Percentiles rank a stretch among this genome's conserved stretches.
These are phyloP conservation scores for Termitomyces sp. DNA, from an alignment of 768 basidiomycete species.

Conservation along the genomic window DNA sequence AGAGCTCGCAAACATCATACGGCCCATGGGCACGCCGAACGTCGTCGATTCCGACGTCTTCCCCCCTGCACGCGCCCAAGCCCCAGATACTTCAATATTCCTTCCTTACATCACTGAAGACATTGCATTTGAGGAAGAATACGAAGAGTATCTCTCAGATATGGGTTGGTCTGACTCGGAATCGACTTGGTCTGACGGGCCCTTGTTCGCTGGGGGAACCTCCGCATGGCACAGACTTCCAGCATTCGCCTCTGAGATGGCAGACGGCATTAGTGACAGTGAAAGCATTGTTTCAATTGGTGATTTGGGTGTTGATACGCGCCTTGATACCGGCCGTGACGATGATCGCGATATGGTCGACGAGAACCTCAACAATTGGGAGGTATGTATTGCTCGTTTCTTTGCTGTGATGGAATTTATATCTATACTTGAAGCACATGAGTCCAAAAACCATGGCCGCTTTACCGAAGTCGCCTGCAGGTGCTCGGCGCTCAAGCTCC, in stretches of 20 bases:
- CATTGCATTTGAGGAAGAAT: conserved; percentile 93
- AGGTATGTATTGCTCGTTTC: conserved; percentile 48
- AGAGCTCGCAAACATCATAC: conserved; percentile 69
- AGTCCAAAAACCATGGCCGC: conserved; percentile 94
- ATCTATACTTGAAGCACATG: conserved; percentile 63
- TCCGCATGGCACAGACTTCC: conserved; percentile 86
- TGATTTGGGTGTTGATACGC: conserved; percentile 77
- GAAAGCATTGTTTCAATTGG: conserved; percentile 91
- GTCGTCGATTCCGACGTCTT: conserved; percentile 87
- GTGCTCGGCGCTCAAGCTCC: conserved; percentile 75
- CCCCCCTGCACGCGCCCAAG: conserved; percentile 86
- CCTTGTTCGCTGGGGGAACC: conserved; percentile 29
- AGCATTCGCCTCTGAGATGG: conserved; percentile 70
- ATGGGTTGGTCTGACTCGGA: conserved; percentile 69
- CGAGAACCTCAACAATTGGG: conserved; percentile 93
- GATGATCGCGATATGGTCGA: conserved; percentile 63
- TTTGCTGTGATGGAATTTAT: conserved; percentile 1
- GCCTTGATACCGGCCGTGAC: conserved; percentile 57
- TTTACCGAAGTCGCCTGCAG: conserved; percentile 86
- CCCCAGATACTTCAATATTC: conserved; percentile 78
- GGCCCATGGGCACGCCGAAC: conserved; percentile 72
- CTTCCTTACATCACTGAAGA: conserved; percentile 91
- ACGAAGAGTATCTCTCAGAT: conserved; percentile 93
- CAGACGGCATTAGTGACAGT: conserved; percentile 88
- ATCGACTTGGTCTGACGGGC: conserved; percentile 28